Evolutionary conservation across 805 yeast species (phyloP), one percentile per base, ranked within the genome.

Genomic region (Candida corydali): DNA sequence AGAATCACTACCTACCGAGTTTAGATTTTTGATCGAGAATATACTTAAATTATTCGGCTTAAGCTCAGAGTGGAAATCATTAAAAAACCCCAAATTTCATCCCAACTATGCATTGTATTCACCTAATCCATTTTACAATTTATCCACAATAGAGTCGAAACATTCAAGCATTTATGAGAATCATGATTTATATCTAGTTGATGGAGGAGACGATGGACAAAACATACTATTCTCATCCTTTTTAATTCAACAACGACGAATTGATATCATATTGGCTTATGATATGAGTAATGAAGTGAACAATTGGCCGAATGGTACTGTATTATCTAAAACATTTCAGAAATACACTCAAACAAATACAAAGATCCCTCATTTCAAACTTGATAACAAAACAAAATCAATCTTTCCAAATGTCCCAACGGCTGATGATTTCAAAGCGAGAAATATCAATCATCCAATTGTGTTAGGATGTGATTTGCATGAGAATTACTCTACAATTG

Each of bases 301-400:
- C 8, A 79, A 79, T 37, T 78, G 57, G 54, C 83, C 86, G 5
- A 78, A 78, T 52, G 86, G 85, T 1, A 71, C 78, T 0, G 65
- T 74, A 12, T 52, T 80, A 29, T 46, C 47, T 17, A 60, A 61
- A 31, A 63, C 73, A 1, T 52, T 61, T n/a, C 41, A 52, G 11
- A 46, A 74, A 32, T 64, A 47, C 27, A 14, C 17, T 3, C 63
- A 65, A 23, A 46, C 36, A 12, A 32, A 17, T 17, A 33, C 32
- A 15, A 24, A 25, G 8, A n/a, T 41, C 9, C 57, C 59, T 2
- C 29, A 26, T 17, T 54, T 51, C 38, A 19, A 28, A 17, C 19
- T 38, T n/a, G 22, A 28, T 3, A 29, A 32, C 14, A 11, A 11
- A 22, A 19, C 24, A 19, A 47, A 37, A 32, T 36, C 58, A 6